These are phyloP conservation scores for Nicotiana tomentosiformis DNA, from an alignment of 257 asterid species.

Conservation along the genomic window DNA sequence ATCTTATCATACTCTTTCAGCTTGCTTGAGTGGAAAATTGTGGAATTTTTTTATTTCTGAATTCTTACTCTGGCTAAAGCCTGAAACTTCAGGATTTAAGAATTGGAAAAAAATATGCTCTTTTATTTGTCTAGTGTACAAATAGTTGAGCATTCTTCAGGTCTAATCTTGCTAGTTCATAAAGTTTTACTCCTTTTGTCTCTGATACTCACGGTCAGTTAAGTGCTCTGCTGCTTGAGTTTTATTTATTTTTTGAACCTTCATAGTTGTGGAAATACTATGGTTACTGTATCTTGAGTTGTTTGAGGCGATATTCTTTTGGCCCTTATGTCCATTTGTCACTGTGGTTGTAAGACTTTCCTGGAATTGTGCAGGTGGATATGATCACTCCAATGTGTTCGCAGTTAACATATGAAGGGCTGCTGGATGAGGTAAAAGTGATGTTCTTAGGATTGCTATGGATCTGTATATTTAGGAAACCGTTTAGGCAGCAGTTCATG, in stretches of 20 bases:
- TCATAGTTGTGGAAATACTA: background rate
- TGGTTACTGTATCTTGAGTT: background rate
- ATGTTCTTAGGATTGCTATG: background rate
- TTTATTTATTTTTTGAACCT: background rate
- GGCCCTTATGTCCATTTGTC: background rate
- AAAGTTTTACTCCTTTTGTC: background rate
- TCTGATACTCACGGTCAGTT: background rate
- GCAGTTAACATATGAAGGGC: conserved; percentile 89
- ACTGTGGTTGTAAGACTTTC: conserved; percentile 14
- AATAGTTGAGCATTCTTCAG: background rate
- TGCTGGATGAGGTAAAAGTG: conserved; percentile 78
- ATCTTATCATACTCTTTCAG: background rate
- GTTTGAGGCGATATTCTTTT: background rate
- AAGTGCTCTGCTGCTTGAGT: background rate
- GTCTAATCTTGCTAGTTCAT: background rate
- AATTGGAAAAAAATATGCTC: background rate
- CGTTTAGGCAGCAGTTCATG: background rate
- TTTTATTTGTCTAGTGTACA: background rate
- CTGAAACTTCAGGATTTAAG: no score
- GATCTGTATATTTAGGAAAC: background rate
- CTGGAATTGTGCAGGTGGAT: conserved; percentile 66
- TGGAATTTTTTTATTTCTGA: no score
- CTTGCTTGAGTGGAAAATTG: background rate
- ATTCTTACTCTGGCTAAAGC: no score
- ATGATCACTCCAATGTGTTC: conserved; percentile 99